phyloP scores from a whole-genome alignment of 1,139 yeast species.

The Kazachstania sp. region DNA sequence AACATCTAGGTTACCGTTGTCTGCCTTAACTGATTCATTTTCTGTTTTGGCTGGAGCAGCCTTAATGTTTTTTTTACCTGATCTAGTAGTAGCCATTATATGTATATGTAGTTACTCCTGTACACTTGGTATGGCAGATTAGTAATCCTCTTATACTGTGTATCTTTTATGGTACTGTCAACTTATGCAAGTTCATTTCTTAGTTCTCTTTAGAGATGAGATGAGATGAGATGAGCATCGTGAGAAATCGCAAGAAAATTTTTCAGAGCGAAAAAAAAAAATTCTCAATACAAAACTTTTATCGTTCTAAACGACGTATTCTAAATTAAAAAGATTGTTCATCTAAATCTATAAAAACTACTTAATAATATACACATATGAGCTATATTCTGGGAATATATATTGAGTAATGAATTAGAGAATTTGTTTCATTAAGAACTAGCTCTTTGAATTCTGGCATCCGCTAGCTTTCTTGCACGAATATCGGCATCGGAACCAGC shows the following conservation, averaged over 20 bases:
- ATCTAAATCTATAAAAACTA: background rate
- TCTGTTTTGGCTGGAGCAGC: conserved; percentile 4
- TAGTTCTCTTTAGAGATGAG: conserved; percentile 3
- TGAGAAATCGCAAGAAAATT: conserved; percentile 1
- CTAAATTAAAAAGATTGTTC: background rate
- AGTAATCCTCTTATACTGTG: background rate
- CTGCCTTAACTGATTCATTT: background rate
- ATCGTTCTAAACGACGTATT: background rate
- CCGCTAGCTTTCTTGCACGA: conserved; percentile 37
- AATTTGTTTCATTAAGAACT: background rate
- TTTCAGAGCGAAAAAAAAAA: background rate
- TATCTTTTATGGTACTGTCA: background rate
- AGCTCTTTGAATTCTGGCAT: conserved; percentile 9
- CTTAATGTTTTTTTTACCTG: conserved; percentile 3
- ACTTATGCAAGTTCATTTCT: background rate
- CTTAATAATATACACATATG: background rate
- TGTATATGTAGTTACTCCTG: background rate
- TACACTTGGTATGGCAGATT: background rate
- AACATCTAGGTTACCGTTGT: conserved; percentile 2
- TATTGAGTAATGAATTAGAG: no score
- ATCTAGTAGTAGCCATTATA: conserved; percentile 7
- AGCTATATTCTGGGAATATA: no score
- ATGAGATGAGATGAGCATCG: conserved; percentile 8
- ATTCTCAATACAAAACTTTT: background rate
- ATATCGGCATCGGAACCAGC: conserved; percentile 76